These are phyloP conservation scores for Fusarium humuli DNA, from an alignment of 2,329 filamentous ascomycete species.

Conservation along the genomic window DNA sequence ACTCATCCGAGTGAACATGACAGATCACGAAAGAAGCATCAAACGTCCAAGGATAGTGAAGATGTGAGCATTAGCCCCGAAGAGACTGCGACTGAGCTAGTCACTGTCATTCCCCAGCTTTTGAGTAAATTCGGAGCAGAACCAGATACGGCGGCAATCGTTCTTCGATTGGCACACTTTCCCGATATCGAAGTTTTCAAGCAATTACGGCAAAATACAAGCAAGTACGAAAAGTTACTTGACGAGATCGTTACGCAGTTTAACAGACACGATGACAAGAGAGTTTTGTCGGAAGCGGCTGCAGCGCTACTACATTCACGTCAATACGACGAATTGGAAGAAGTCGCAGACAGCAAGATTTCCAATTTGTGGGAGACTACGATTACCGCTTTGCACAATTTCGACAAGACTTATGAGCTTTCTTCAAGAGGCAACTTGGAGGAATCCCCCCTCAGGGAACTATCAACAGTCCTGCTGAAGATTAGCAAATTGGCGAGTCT, in stretches of 20 bases:
- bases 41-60: slow-evolving; percentile 73
- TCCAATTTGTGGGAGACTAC: slow-evolving; percentile 88
- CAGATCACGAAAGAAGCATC: slow-evolving; percentile 66
- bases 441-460: slow-evolving; percentile 71
- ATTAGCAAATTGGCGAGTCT: slow-evolving; percentile 84
- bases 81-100: slow-evolving; percentile 80
- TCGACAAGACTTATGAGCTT: slow-evolving; percentile 79
- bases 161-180: slow-evolving; percentile 86
- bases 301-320: slow-evolving; percentile 86
- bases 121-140: slow-evolving; percentile 94
- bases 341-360: slow-evolving; percentile 84
- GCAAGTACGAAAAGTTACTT: slow-evolving; percentile 81
- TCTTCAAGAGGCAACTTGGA: slow-evolving; percentile 76
- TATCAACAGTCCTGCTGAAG: slow-evolving; percentile 80
- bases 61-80: slow-evolving; percentile 62
- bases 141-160: slow-evolving; percentile 85
- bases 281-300: slow-evolving; percentile 85
- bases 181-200: slow-evolving; percentile 90
- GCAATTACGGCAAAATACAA: slow-evolving; percentile 86
- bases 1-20: slow-evolving; percentile 74
- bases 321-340: slow-evolving; percentile 87
- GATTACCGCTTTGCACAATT: slow-evolving; percentile 76
- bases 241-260: slow-evolving; percentile 97
- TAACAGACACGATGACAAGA: slow-evolving; percentile 87
- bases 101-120: slow-evolving; percentile 82